Evolutionary conservation across 2,329 filamentous ascomycete genomes (phyloP), one percentile per base, ranked within the genome.

Genomic region (Fusarium graminum): DNA sequence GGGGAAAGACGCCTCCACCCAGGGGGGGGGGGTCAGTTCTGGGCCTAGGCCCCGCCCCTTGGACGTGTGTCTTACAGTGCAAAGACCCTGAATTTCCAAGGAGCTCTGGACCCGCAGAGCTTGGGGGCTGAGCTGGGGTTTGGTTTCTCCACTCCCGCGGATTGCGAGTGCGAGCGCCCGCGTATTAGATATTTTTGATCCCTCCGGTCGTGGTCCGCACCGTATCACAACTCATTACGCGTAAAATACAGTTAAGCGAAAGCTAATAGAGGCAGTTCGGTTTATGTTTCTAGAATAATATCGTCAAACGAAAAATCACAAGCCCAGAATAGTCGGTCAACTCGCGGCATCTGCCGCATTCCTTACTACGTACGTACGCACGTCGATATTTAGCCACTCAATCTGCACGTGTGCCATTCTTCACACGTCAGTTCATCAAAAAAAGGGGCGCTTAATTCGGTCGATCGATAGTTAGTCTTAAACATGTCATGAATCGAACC

Each of bases 401-500:
- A 17, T 36, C 16, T 36, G 34, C 34, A 36, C 34, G 34, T 36
- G 34, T 36, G 16, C 9, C 34, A n/a, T 36, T 36, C 34, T 36
- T 7, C n/a, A 10, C 14, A 36, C 3, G 34, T 36, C 34, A 9
- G 16, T 36, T 36, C 34, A n/a, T 8, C 7, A 8, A n/a, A 36
- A 22, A 28, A 36, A 28, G 29, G 50, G 39, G 28, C 10, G 30
- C n/a, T 14, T 19, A 10, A 36, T 36, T 17, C 16, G 16, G 17
- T 42, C 22, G 47, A 51, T 30, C 19, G 26, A 19, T 28, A 42
- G 17, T 28, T 30, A 19, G 34, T 13, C 38, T 29, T 39, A 12
- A 58, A 47, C 56, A 32, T 59, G 13, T 30, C 56, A 59, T 25
- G 42, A 43, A 43, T 59, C 56, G 53, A 59, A 51, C 56, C 53